Evolutionary conservation across 306 rosid genomes (phyloP).

Genomic region (Casuarina equisetifolia): DNA sequence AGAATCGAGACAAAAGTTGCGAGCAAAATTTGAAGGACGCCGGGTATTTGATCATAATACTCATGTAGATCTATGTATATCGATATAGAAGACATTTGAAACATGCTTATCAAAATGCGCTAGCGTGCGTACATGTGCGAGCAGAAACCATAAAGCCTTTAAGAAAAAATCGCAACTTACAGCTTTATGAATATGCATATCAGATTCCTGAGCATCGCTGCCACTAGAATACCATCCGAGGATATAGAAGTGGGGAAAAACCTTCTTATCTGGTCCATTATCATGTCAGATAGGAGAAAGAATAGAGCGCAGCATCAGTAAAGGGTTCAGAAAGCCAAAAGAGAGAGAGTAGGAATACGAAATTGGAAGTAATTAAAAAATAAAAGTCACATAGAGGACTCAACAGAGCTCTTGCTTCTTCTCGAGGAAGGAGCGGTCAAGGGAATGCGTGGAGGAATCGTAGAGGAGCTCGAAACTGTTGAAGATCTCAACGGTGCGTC

Average conservation of each 20-base stretch:
- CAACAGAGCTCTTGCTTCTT: constrained; percentile 98
- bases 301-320: not conserved
- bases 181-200: constrained; percentile 91
- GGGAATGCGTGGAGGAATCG: constrained; percentile 70
- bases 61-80: too few relatives aligned
- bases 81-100: too few relatives aligned
- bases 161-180: constrained; percentile 39
- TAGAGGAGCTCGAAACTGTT: constrained; percentile 96
- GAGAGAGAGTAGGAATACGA: not conserved
- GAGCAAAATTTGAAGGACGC: not conserved
- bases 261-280: constrained; percentile 76
- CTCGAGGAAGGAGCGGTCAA: constrained; percentile 87
- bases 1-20: not conserved
- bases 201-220: constrained; percentile 79
- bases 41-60: not conserved
- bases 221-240: constrained; percentile 99
- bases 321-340: not conserved
- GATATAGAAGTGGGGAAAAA: constrained; percentile 85
- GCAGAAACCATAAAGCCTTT: not conserved
- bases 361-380: not conserved
- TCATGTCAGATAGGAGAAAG: not conserved
- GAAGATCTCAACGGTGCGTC: constrained; percentile 98
- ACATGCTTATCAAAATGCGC: not conserved
- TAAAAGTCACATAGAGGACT: constrained; percentile 12
- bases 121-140: not conserved